These are phyloP conservation scores for Parascedosporium putredinis DNA, from an alignment of 2,329 filamentous ascomycete species.

Conservation along the genomic window DNA sequence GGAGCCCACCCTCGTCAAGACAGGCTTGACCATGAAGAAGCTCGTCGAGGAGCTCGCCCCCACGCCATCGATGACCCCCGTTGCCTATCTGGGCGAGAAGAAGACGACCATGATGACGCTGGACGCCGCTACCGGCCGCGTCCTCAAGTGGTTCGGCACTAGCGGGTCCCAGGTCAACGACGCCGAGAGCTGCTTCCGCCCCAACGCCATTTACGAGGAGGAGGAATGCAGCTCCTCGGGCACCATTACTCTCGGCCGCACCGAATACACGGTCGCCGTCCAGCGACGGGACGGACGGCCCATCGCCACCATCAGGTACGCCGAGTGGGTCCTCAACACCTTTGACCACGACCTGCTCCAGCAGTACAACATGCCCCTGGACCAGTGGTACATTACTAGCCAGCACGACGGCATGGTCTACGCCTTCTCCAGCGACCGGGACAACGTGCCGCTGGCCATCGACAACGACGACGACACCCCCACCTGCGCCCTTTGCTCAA, in stretches of 20 bases:
- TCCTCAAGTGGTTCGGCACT: conserved; percentile 76
- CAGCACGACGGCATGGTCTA: conserved; percentile 77
- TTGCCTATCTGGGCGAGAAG: conserved; percentile 87
- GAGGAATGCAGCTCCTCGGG: conserved; percentile 72
- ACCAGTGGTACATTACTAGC: conserved; percentile 81
- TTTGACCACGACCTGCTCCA: conserved; percentile 77
- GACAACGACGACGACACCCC: neutral
- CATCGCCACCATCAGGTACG: conserved; percentile 83
- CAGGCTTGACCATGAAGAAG: conserved; percentile 70
- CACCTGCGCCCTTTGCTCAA: conserved; percentile 42
- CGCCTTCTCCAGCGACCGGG: conserved; percentile 38
- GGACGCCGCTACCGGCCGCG: conserved; percentile 72
- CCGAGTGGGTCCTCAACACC: conserved; percentile 91
- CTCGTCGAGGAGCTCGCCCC: conserved; percentile 76
- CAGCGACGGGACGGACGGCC: conserved; percentile 62
- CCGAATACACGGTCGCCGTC: conserved; percentile 84
- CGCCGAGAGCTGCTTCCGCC: conserved; percentile 63
- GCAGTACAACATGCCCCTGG: conserved; percentile 58
- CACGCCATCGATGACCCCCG: conserved; percentile 65
- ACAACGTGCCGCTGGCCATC: conserved; percentile 26
- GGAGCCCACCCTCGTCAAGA: conserved; percentile 49
- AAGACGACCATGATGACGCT: conserved; percentile 82
- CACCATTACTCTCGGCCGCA: conserved; percentile 72
- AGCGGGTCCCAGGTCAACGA: conserved; percentile 57
- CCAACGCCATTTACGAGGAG: conserved; percentile 55